phyloP scores from a whole-genome alignment of 495 filamentous ascomycete genomes.

The Trichoderma virens region DNA sequence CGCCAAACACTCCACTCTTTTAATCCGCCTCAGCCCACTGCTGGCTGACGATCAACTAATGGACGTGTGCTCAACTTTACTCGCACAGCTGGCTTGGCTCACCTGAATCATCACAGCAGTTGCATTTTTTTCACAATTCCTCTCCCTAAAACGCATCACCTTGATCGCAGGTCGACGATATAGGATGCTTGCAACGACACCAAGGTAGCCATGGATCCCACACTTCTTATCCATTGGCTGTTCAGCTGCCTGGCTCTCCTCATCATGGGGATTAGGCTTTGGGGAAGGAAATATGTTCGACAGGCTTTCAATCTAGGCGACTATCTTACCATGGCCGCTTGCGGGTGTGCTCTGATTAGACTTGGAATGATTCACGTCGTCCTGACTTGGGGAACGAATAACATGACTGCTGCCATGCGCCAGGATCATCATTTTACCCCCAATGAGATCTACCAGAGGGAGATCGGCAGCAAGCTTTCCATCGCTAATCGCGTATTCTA shows the following conservation, averaged over 20 bases:
- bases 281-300: slow-evolving; percentile 18
- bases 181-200: background rate
- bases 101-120: no score
- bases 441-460: slow-evolving; percentile 25
- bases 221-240: slow-evolving; percentile 25
- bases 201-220: slow-evolving; percentile 8
- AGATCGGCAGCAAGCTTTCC: slow-evolving; percentile 26
- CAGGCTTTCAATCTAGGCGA: slow-evolving; percentile 23
- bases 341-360: slow-evolving; percentile 21
- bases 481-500: slow-evolving; percentile 25
- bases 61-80: background rate
- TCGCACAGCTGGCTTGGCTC: no score
- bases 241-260: slow-evolving; percentile 22
- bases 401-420: slow-evolving; percentile 19
- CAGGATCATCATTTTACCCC: slow-evolving; percentile 19
- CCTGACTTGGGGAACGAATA: slow-evolving; percentile 30
- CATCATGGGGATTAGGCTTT: slow-evolving; percentile 21
- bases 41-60: background rate
- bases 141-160: background rate
- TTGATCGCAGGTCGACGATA: background rate
- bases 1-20: background rate
- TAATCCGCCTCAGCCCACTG: background rate
- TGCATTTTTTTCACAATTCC: background rate
- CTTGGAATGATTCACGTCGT: slow-evolving; percentile 27
- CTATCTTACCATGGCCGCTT: slow-evolving; percentile 23